Percentiles rank a stretch among this genome's conserved stretches.
phyloP scores from a whole-genome alignment of 768 basidiomycete species.

The Phaeolepiota aurea region DNA sequence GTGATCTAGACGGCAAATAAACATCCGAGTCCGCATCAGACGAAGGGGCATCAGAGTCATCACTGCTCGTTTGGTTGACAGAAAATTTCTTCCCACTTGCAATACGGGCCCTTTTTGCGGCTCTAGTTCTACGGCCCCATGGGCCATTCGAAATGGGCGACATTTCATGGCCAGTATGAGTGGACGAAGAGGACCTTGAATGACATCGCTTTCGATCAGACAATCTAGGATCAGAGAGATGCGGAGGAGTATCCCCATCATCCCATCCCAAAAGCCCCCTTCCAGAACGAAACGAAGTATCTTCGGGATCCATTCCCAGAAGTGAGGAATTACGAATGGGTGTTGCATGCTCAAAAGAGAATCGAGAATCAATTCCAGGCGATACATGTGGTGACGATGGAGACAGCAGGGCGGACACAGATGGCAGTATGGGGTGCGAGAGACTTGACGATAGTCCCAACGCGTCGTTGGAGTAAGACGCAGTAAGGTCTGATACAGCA shows the following conservation, averaged over 20 bases:
- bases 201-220: not conserved
- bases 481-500: not conserved
- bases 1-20: not conserved
- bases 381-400: no score
- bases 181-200: not conserved
- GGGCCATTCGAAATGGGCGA: not conserved
- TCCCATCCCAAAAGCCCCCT: not conserved
- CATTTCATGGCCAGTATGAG: not conserved
- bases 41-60: not conserved
- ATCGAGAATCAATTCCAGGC: not conserved
- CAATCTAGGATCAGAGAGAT: no score
- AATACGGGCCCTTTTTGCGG: not conserved
- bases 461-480: not conserved
- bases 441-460: not conserved
- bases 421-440: not conserved
- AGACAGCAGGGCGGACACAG: no score
- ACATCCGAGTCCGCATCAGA: not conserved
- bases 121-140: not conserved
- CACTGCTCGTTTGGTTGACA: not conserved
- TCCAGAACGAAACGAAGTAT: no score
- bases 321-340: not conserved
- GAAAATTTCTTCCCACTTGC: not conserved
- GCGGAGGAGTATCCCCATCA: not conserved
- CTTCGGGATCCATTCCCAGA: not conserved
- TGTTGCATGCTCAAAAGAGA: not conserved